Evolutionary conservation across 2,329 filamentous ascomycete species (phyloP).

Genomic region (Aspergillus cejpii): DNA sequence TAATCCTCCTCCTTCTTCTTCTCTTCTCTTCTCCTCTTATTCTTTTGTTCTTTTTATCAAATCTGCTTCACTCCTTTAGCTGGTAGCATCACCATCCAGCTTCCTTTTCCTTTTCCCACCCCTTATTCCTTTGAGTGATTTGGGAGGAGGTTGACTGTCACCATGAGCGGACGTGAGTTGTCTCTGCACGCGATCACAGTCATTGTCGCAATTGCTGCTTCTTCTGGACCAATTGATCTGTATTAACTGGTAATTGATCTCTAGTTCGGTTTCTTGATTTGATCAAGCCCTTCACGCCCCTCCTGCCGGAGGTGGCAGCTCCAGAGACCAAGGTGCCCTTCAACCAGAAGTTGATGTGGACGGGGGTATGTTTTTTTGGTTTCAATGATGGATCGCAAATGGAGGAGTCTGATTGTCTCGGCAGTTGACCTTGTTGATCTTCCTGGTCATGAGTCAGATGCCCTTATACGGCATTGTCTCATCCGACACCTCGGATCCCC

Average conservation of each 20-base stretch:
- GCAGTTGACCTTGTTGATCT: slow-evolving; percentile 84
- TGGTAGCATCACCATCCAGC: slow-evolving; percentile 29
- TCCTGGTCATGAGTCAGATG: slow-evolving; percentile 99
- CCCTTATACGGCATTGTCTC: slow-evolving; percentile 98
- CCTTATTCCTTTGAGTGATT: slow-evolving; percentile 20
- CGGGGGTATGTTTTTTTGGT: slow-evolving; percentile 50
- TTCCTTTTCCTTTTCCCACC: slow-evolving; percentile 22
- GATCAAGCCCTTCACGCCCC: slow-evolving; percentile 98
- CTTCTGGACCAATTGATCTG: slow-evolving; percentile 21
- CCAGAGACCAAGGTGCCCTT: slow-evolving; percentile 98
- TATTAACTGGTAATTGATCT: slow-evolving; percentile 20
- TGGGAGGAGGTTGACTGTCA: slow-evolving; percentile 40
- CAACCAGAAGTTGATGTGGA: slow-evolving; percentile 98
- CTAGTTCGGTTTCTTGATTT: slow-evolving; percentile 97
- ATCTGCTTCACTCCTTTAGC: slow-evolving; percentile 29
- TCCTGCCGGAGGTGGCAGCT: slow-evolving; percentile 97
- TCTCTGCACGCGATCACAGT: slow-evolving; percentile 26
- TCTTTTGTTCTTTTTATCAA: slow-evolving; percentile 22
- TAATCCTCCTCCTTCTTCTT: slow-evolving; percentile 15
- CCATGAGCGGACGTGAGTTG: slow-evolving; percentile 55
- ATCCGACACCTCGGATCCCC: slow-evolving; percentile 92
- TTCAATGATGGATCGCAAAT: slow-evolving; percentile 6
- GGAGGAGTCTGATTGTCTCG: slow-evolving; percentile 13
- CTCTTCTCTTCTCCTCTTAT: slow-evolving; percentile 19
- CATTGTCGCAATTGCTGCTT: slow-evolving; percentile 15